Percentiles rank a stretch among this genome's conserved stretches.
Evolutionary conservation across 208 protist species (phyloP).

Genomic region (Acanthamoeba lenticulata): DNA sequence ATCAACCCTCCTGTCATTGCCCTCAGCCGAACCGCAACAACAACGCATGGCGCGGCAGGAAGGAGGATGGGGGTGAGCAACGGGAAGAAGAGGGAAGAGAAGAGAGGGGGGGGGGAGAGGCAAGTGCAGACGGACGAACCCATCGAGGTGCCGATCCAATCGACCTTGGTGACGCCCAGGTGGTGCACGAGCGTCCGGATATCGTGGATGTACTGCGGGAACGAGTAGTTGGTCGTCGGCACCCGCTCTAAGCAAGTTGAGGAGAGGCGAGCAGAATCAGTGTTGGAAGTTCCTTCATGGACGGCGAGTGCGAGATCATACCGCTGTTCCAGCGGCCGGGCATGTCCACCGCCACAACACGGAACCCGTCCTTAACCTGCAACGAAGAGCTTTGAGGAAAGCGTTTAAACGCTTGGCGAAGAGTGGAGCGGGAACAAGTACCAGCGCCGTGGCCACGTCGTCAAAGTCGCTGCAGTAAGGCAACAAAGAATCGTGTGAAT

Average conservation of each 20-base stretch:
- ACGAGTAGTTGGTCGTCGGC: neutral
- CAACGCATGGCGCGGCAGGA: too few relatives aligned
- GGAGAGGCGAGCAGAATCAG: neutral
- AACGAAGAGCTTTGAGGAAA: too few relatives aligned
- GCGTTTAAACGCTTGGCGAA: too few relatives aligned
- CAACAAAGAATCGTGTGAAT: neutral
- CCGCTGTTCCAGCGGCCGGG: neutral
- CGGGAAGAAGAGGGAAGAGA: neutral
- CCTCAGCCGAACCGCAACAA: too few relatives aligned
- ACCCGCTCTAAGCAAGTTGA: neutral
- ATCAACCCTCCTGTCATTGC: neutral
- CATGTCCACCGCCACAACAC: neutral
- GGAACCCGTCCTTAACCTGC: neutral
- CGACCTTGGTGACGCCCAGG: neutral
- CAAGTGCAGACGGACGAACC: too few relatives aligned
- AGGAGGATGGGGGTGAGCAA: neutral
- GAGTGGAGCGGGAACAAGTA: neutral
- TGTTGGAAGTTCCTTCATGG: too few relatives aligned
- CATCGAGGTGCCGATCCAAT: constrained; percentile 19
- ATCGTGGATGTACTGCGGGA: constrained; percentile 3
- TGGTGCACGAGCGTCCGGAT: neutral
- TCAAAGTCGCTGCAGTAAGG: neutral
- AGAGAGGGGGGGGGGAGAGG: too few relatives aligned
- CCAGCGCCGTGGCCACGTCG: neutral
- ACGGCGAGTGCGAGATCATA: too few relatives aligned